Evolutionary conservation across 768 basidiomycete genomes (phyloP), one percentile per base, ranked within the genome.

Genomic region (Suillus fuscotomentosus): DNA sequence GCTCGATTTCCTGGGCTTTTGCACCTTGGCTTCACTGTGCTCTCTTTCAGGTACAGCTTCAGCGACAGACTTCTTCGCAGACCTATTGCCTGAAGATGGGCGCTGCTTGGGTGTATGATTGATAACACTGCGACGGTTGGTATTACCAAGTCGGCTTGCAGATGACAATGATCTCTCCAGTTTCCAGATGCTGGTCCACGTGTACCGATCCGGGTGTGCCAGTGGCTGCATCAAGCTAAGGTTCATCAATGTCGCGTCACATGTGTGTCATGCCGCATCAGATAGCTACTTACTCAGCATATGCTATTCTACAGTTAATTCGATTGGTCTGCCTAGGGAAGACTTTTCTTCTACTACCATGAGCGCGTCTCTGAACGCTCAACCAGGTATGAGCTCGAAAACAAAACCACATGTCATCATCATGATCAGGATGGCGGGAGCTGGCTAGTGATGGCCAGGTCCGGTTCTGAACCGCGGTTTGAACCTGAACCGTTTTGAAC

Each of bases 351-450:
- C 45, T n/a, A 42, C 20, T 4, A 56, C 42, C 47, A 75, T 77
- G 73, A 71, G 56, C 54, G 50, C 68, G 13, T 61, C 77, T 17
- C 39, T 72, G 7, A 68, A 57, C 31, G 15, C 47, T 41, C 36
- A 41, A 15, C 53, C 24, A 11, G 34, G 50, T 24, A 47, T 65
- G 10, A 70, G 47, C 36, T 53, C 62, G 56, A 55, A 27, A 70
- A 73, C 73, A 77, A 87, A 92, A 71, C 93, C 95, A 1, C 83
- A 89, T 8, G 88, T 91, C 5, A 92, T 97, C 61, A 88, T 97
- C 68, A 89, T 92, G 48, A 96, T 97, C 66, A 95, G 95, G 24
- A 97, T 97, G 94, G 96, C 95, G 0, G 96, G 96, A n/a, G n/a
- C n/a, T n/a, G n/a, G n/a, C n/a, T n/a, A n/a, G n/a, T n/a, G n/a